Evolutionary conservation across 495 filamentous ascomycete genomes (phyloP), one percentile per base, ranked within the genome.

Genomic region (Talaromyces adpressus): DNA sequence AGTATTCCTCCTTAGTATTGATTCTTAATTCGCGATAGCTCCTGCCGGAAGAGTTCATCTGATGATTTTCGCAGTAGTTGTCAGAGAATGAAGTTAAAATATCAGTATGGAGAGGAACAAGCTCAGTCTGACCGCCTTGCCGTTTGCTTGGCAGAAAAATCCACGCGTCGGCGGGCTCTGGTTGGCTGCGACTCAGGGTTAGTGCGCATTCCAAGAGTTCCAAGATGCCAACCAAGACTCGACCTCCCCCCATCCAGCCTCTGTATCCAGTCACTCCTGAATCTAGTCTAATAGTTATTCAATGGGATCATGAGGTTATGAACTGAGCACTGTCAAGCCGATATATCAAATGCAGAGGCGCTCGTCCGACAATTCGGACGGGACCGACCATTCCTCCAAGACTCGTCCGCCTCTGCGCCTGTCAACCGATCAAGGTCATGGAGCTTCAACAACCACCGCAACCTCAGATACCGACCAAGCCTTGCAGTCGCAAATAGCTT

Each of bases 341-440:
- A 51, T 62, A 66, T 12, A 67, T 79, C 77, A 70, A 79, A 81
- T 81, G 78, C 78, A 77, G 75, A 79, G 77, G 77, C 77, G 75
- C 69, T 79, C 77, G 74, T 81, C 78, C 72, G 78, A 76, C 73
- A 74, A 70, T 71, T 75, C 73, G 77, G 77, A 79, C 72, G 76
- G 76, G 70, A 69, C 76, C 75, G 77, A 81, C 71, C 75, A 76
- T 66, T 73, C 75, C 68, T 70, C 72, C 62, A 65, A 66, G 65
- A 70, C 72, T 66, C 75, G 75, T 56, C 52, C 52, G 52, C 67
- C 53, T 59, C 59, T 61, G 34, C 60, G 41, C 60, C 41, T 47
- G 27, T 63, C 67, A 70, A 74, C 71, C 52, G 75, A 78, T 39
- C 57, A 64, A 16, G 66, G 54, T 60, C 69, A 78, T 72, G 73